These are phyloP conservation scores for Piloderma croceum DNA, from an alignment of 768 basidiomycete species.

Conservation along the genomic window DNA sequence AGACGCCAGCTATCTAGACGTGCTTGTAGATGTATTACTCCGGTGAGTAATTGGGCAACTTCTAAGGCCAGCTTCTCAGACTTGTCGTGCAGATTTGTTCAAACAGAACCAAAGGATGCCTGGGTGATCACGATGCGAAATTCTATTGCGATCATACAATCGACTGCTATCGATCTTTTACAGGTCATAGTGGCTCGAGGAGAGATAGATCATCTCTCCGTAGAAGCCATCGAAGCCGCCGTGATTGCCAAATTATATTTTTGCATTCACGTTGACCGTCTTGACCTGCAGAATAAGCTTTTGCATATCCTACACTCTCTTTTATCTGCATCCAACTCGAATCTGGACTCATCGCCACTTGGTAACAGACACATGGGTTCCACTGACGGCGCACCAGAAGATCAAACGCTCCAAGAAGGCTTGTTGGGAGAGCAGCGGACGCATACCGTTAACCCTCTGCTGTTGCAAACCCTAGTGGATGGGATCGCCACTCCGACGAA, in stretches of 20 bases:
- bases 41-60: slow-evolving; percentile 43
- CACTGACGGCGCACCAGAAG: slow-evolving; percentile 27
- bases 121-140: slow-evolving; percentile 49
- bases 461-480: slow-evolving; percentile 75
- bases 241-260: slow-evolving; percentile 73
- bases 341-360: slow-evolving; percentile 20
- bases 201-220: slow-evolving; percentile 56
- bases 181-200: slow-evolving; percentile 80
- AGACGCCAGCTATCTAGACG: slow-evolving; percentile 71
- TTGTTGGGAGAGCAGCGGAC: slow-evolving; percentile 8
- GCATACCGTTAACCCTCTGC: slow-evolving; percentile 60
- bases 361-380: slow-evolving; percentile 17
- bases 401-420: slow-evolving; percentile 4
- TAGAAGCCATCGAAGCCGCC: slow-evolving; percentile 63
- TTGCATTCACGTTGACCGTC: slow-evolving; percentile 59
- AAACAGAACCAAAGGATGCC: slow-evolving; percentile 63
- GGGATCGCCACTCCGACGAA: slow-evolving; percentile 68
- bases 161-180: slow-evolving; percentile 71
- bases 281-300: slow-evolving; percentile 90
- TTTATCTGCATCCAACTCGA: slow-evolving; percentile 56
- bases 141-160: slow-evolving; percentile 63
- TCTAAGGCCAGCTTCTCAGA: background rate
- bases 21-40: slow-evolving; percentile 65
- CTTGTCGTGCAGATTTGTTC: slow-evolving; percentile 51
- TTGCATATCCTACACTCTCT: slow-evolving; percentile 86